Percentiles rank a stretch among this genome's conserved stretches.
Conservation (phyloP, 108 stramenopile genomes). For the Fragilariopsis cylindrus region DNA sequence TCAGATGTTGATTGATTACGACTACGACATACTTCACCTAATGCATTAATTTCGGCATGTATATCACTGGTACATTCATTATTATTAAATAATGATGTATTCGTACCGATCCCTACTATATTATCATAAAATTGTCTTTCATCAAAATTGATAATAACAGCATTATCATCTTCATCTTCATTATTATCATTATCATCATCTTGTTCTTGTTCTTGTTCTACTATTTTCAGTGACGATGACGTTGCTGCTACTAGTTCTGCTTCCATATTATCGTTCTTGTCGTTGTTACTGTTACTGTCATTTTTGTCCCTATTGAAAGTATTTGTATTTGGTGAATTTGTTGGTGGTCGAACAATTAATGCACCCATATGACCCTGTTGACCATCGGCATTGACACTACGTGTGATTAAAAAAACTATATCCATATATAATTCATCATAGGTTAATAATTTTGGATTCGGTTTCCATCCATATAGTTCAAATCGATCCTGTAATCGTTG, state of each 20-base stretch:
- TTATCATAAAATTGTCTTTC: slow-evolving; percentile 9
- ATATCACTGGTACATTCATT: slow-evolving; percentile 52
- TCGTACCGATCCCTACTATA: slow-evolving; percentile 31
- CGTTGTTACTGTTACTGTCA: slow-evolving; percentile 37
- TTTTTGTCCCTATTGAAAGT: slow-evolving; percentile 7
- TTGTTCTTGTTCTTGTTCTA: no score
- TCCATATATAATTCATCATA: slow-evolving; percentile 73
- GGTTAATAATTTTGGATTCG: slow-evolving; percentile 25
- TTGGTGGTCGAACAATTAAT: slow-evolving; percentile 50
- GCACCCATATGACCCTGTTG: slow-evolving; percentile 55
- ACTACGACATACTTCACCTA: slow-evolving; percentile 39
- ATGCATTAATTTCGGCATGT: slow-evolving; percentile 71
- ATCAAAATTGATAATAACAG: neutral
- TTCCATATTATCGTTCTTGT: neutral
- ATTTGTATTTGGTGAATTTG: neutral
- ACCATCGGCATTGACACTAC: slow-evolving; percentile 27
- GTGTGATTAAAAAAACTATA: slow-evolving; percentile 55
- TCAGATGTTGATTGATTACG: slow-evolving; percentile 7
- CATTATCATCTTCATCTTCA: neutral
- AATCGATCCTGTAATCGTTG: slow-evolving; percentile 1
- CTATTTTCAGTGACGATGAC: slow-evolving; percentile 1
- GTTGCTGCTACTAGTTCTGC: neutral
- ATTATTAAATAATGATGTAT: slow-evolving; percentile 28
- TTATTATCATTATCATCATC: neutral
- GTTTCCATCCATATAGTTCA: slow-evolving; percentile 45